Base-by-base conservation (phyloP, 495 filamentous ascomycete genomes). In the Penicillium simplicissimum region DNA sequence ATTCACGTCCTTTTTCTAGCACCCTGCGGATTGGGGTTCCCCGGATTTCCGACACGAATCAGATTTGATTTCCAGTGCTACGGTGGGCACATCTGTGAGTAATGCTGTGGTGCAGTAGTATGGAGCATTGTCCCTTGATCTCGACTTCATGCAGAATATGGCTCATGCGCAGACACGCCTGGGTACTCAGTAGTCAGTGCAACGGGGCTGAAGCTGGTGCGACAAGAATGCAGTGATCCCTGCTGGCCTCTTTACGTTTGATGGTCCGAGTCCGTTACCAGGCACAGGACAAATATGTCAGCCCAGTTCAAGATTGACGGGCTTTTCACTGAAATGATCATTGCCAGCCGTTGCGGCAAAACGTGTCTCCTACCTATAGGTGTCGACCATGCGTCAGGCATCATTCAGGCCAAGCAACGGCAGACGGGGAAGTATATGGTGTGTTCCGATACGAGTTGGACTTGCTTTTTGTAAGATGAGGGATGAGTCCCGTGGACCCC, bases 151-250 rank as follows among this genome's bases (percentile, higher is more conserved):
- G 57, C 34, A 15, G 31, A 34, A 59, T 37, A 33, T 40, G 23
- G 9, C 19, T 45, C 48, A 53, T 14, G 36, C 35, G 57, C 37
- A 33, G 10, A 49, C 23, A 7, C 6, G n/a, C n/a, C n/a, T n/a
- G 45, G 23, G 23, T 25, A 25, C 23, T 25, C 23, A 25, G 3
- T 28, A 7, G 9, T 31, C 9, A 4, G 11, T 13, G 19, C 19
- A 45, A 8, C 17, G 49, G 38, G 40, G 31, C 8, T 34, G 17
- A 1, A 47, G 37, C 55, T 51, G 58, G 58, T 54, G 58, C 55
- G 58, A 60, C 21, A 52, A 8, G 11, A 10, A 17, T 53, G 51
- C 38, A 37, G 58, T 10, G 4, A 43, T 48, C 35, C 48, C 17
- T 45, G 21, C 21, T 42, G 19, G 19, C 19, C 17, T 19, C 42